Conservation (phyloP, 2,329 filamentous ascomycete species). For the Nakataea oryzae region DNA sequence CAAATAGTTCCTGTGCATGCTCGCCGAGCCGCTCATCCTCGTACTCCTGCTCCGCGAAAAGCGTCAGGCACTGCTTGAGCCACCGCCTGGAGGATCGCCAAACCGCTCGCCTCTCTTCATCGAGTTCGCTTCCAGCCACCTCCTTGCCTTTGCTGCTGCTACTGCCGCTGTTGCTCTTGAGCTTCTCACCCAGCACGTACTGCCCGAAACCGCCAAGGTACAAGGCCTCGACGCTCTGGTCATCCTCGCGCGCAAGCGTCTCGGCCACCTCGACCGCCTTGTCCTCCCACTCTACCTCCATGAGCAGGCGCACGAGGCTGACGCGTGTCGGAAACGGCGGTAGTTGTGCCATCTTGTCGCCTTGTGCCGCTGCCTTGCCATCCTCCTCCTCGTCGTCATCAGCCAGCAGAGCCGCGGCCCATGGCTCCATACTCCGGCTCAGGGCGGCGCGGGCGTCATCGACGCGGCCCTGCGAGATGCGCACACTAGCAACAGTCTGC, state of each 20-base stretch:
- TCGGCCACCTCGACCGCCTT: slow-evolving; percentile 81
- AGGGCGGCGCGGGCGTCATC: slow-evolving; percentile 77
- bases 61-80: slow-evolving; percentile 68
- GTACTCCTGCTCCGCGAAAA: slow-evolving; percentile 74
- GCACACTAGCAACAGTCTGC: slow-evolving; percentile 87
- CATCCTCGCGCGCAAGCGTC: slow-evolving; percentile 76
- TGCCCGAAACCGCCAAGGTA: slow-evolving; percentile 94
- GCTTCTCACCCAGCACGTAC: slow-evolving; percentile 66
- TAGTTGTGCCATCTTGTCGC: slow-evolving; percentile 55
- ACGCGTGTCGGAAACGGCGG: slow-evolving; percentile 84
- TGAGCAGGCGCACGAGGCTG: slow-evolving; percentile 71
- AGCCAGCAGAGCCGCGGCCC: slow-evolving; percentile 28
- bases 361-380: not conserved
- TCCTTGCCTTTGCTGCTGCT: slow-evolving; percentile 14
- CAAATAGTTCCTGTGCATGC: slow-evolving; percentile 63
- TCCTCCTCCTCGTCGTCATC: not conserved
- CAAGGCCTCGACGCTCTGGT: slow-evolving; percentile 91
- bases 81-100: slow-evolving; percentile 72
- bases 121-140: slow-evolving; percentile 18
- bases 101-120: slow-evolving; percentile 44
- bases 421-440: slow-evolving; percentile 67
- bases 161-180: slow-evolving; percentile 30
- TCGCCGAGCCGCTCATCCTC: slow-evolving; percentile 71
- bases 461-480: slow-evolving; percentile 73
- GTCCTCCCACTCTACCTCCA: slow-evolving; percentile 81